A percentile compares a stretch with the other conserved stretches of the same genome.
Evolutionary conservation across 1,284 basidiomycete species (phyloP).

Genomic region (Lentinula novae-zelandiae): DNA sequence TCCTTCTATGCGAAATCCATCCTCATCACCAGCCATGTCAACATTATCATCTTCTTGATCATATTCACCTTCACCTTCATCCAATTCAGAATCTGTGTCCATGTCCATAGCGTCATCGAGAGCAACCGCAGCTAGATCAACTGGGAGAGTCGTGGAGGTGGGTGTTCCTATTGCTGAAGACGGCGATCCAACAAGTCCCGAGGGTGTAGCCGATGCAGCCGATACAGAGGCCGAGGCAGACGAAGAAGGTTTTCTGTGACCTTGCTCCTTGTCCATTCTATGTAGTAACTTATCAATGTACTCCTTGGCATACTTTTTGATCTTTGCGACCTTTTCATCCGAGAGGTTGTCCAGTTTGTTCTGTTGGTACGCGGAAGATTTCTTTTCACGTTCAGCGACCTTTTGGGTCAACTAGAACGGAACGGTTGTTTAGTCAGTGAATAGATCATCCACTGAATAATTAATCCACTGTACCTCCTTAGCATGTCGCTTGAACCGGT

Average conservation of each 20-base stretch:
- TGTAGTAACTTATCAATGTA: constrained; percentile 71
- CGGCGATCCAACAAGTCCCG: constrained; percentile 29
- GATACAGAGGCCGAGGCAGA: constrained; percentile 22
- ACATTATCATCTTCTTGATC: constrained; percentile 16
- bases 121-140: constrained; percentile 19
- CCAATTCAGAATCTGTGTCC: constrained; percentile 31
- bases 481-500: constrained; percentile 92
- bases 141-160: constrained; percentile 6
- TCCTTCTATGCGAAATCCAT: background rate
- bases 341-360: constrained; percentile 72
- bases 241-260: constrained; percentile 21
- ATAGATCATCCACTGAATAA: background rate
- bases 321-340: constrained; percentile 85
- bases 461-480: constrained; percentile 69
- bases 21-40: background rate
- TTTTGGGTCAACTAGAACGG: constrained; percentile 64
- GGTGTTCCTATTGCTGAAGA: constrained; percentile 31
- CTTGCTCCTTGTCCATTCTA: constrained; percentile 42
- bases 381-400: constrained; percentile 92
- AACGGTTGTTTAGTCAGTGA: background rate
- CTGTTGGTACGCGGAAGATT: constrained; percentile 72
- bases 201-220: constrained; percentile 30
- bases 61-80: constrained; percentile 23
- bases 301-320: constrained; percentile 92
- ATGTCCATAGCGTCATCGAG: constrained; percentile 42